phyloP scores from a whole-genome alignment of 2,329 filamentous ascomycete genomes.

The Cytospora chrysosperma region DNA sequence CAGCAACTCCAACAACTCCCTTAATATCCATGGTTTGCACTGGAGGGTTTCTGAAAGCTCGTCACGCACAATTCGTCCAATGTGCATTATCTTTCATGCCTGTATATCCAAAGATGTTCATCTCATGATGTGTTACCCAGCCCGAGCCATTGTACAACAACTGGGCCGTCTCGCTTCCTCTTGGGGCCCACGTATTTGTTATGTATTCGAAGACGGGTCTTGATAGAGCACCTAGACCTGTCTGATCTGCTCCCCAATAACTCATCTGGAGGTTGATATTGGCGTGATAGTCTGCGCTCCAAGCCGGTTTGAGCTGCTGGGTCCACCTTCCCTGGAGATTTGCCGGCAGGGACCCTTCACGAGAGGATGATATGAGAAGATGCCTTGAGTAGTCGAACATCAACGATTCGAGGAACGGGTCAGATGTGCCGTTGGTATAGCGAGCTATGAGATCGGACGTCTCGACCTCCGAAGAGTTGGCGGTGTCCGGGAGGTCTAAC shows the following conservation, averaged over 20 bases:
- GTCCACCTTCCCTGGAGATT: slow-evolving; percentile 60
- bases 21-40: rapidly evolving
- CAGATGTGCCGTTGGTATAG: slow-evolving; percentile 34
- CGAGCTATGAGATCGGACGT: slow-evolving; percentile 30
- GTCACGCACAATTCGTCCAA: slow-evolving; percentile 33
- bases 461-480: slow-evolving; percentile 39
- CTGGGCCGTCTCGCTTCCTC: slow-evolving; percentile 51
- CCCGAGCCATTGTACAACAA: slow-evolving; percentile 54
- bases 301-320: slow-evolving; percentile 35
- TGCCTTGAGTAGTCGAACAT: slow-evolving; percentile 55
- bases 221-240: slow-evolving; percentile 47
- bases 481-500: slow-evolving; percentile 45
- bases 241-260: slow-evolving; percentile 55
- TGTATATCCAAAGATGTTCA: slow-evolving; percentile 59
- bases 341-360: slow-evolving; percentile 50
- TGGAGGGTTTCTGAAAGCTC: neutral
- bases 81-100: slow-evolving; percentile 35
- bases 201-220: slow-evolving; percentile 53
- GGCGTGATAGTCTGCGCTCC: slow-evolving; percentile 56
- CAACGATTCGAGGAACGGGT: slow-evolving; percentile 53
- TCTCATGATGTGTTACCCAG: slow-evolving; percentile 57
- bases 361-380: slow-evolving; percentile 54
- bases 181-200: slow-evolving; percentile 47
- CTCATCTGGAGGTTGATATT: slow-evolving; percentile 65
- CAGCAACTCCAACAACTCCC: neutral